Evolutionary conservation across 345 rosid genomes (phyloP), one percentile per base, ranked within the genome.

Genomic region (Clausena lansium): DNA sequence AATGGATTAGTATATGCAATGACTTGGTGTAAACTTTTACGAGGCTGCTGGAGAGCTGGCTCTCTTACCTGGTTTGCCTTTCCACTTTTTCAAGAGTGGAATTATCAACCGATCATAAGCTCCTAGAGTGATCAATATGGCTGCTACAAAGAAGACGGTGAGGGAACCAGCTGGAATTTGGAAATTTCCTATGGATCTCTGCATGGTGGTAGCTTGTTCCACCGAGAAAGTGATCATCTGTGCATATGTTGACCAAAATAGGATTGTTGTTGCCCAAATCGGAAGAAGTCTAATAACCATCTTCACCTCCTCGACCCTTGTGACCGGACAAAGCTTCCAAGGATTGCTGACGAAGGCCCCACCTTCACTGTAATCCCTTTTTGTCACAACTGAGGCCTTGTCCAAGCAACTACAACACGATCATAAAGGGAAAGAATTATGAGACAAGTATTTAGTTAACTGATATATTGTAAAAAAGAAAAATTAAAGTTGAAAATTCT

Each of bases 141-240:
- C 90, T 0, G 75, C 85, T 27, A 90, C 90, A 24, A 88, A 85
- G 85, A 93, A 86, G 75, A 82, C 87, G 0, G 91, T 85, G 57
- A 91, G 87, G 30, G 94, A 91, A 69, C 90, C 97, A 3, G 95
- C 89, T 7, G 97, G 95, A 41, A 93, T 87, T 67, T 73, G 65
- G 81, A 93, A 88, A 28, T 76, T 74, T 47, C 87, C 85, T 2
- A 91, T 7, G 54, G 76, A 62, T 71, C 90, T 87, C 73, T 83
- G 79, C 97, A 93, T 93, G 72, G 90, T 88, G n/a, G 91, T 65
- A 73, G 93, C 95, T 85, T 93, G 97, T 52, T 87, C 88, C 75
- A 93, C 91, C 3, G 95, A 89, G 86, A 91, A 89, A 35, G 95
- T 89, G 66, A 84, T 87, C 90, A 89, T 87, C 83, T 92, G 93